Evolutionary conservation across 202 grass and related monocot genomes (phyloP), one percentile per base, ranked within the genome.

Genomic region (Tripidium arundinaceum): DNA sequence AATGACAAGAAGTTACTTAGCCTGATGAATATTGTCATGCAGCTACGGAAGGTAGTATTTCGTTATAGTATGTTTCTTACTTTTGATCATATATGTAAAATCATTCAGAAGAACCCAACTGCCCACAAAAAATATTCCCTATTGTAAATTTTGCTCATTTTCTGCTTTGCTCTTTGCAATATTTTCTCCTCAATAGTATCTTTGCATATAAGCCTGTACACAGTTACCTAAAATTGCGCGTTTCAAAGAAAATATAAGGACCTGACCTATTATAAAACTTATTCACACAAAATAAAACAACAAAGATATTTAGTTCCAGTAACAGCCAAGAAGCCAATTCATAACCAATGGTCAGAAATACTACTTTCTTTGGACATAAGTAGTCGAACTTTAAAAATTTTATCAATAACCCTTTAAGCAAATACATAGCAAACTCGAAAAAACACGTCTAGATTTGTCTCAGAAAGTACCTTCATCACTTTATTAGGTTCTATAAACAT

Each of bases 11-110:
- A 96, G 75, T 68, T 99, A 86, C 77, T 93, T 68, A 99, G 94
- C 82, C 83, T 99, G 80, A 99, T 99, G 97, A 99, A 99, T 93
- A 99, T 99, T 68, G 97, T 99, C 50, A 96, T 99, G 86, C 97
- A 99, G 81, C 84, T 99, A 60, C 78, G 97, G 37, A 99, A 99
- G 97, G 97, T 99, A 90, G 83, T 93, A 85, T 25, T 49, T 3
- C 22, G 79, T 75, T 33, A 28, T 39, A 62, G 45, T 43, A 26
- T 19, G 42, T 29, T 47, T 61, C 49, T 74, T 68, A 5, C 28
- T 60, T 79, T 34, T 42, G 14, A 77, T 82, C 63, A 62, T 67
- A 26, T 49, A 75, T 42, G 34, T 31, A 74, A 49, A 61, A 47
- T 49, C 5, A 2, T 33, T 72, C 54, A 82, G 46, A 31, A 68